A percentile compares a stretch with the other conserved stretches of the same genome.
These are phyloP conservation scores for Globisporangium nagaii DNA, from an alignment of 352 stramenopile genomes.

Conservation along the genomic window DNA sequence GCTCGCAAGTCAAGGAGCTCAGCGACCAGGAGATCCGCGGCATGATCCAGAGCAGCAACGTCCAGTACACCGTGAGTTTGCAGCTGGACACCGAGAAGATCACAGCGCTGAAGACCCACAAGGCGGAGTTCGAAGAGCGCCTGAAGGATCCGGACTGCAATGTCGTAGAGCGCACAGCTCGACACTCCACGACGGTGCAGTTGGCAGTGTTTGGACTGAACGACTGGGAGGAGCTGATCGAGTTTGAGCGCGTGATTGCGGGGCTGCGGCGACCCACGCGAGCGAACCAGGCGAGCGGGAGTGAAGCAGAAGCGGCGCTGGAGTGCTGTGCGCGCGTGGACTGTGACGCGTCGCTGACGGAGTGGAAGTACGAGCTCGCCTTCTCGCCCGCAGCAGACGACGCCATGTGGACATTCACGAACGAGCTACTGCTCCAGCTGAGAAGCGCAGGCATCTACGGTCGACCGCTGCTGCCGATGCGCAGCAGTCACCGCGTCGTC, in stretches of 20 bases:
- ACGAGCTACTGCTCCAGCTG: constrained; percentile 29
- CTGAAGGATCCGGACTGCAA: not conserved
- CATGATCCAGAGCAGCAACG: constrained; percentile 6
- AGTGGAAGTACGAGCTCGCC: constrained; percentile 29
- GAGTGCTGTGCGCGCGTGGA: constrained; percentile 14
- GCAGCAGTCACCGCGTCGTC: constrained; percentile 4
- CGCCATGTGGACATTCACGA: constrained; percentile 40
- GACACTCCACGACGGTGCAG: constrained; percentile 13
- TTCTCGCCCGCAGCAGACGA: constrained; percentile 27
- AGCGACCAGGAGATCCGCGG: constrained; percentile 11
- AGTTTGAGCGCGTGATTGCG: constrained; percentile 36
- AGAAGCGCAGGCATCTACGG: constrained; percentile 35
- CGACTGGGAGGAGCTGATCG: constrained; percentile 40
- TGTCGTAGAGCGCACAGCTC: not conserved
- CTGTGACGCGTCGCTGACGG: constrained; percentile 15
- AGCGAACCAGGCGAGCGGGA: not conserved
- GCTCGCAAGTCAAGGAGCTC: not conserved
- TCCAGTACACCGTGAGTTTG: constrained; percentile 7
- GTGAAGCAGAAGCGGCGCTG: constrained; percentile 15
- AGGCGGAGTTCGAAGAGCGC: not conserved
- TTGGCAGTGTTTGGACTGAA: constrained; percentile 46
- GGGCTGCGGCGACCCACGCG: constrained; percentile 19
- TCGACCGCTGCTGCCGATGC: constrained; percentile 17
- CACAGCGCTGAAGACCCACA: not conserved
- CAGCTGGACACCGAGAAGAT: not conserved